Evolutionary conservation across 106 monocot genomes (phyloP).

Genomic region (Apostasia shenzhenica): DNA sequence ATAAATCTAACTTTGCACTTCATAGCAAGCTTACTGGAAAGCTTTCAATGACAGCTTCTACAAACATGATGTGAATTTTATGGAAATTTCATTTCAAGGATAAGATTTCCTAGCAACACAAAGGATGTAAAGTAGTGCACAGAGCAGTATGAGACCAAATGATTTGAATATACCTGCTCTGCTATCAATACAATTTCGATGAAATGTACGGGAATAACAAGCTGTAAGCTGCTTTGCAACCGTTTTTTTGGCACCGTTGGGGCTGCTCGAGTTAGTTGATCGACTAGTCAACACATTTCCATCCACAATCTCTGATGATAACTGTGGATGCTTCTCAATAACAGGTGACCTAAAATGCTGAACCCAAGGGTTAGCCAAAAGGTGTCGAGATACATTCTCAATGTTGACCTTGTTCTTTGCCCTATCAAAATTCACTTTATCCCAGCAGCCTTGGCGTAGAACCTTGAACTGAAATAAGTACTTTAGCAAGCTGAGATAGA

Average conservation of each 20-base stretch:
- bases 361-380: conserved; percentile 52
- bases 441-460: conserved; percentile 31
- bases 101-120: too few species aligned
- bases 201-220: conserved; percentile 7
- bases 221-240: conserved; percentile 15
- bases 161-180: conserved; percentile 24
- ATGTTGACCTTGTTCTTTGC: conserved; percentile 6
- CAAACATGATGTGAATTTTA: too few species aligned
- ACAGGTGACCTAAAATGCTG: conserved; percentile 42
- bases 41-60: too few species aligned
- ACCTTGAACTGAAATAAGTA: conserved; percentile 49
- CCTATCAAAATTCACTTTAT: conserved; percentile 30
- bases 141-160: too few species aligned
- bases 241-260: conserved; percentile 8
- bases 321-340: conserved; percentile 4
- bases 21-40: too few species aligned
- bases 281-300: conserved; percentile 7
- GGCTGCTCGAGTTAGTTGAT: conserved; percentile 1
- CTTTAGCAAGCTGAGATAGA: background rate
- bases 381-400: conserved; percentile 14
- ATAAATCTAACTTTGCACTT: too few species aligned
- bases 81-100: too few species aligned
- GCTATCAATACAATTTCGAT: conserved; percentile 26
- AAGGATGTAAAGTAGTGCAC: too few species aligned
- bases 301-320: conserved; percentile 7